These are phyloP conservation scores for Fusarium multiceps DNA, from an alignment of 2,329 filamentous ascomycete genomes.

Conservation along the genomic window DNA sequence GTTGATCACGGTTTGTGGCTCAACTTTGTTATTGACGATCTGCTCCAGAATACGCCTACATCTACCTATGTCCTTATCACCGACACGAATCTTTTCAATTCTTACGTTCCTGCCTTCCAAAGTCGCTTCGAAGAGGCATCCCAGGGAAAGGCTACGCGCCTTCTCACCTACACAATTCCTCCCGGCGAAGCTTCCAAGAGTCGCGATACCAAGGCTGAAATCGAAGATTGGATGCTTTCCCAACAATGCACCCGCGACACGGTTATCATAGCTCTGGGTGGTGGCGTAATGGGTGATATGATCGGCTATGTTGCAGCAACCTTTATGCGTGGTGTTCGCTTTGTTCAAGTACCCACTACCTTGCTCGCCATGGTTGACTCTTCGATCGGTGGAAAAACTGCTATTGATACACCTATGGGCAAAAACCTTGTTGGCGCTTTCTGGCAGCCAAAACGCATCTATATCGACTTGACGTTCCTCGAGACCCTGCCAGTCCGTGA, in stretches of 20 bases:
- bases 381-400: constrained; percentile 97
- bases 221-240: constrained; percentile 96
- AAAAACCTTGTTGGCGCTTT: constrained; percentile 97
- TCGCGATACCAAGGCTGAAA: constrained; percentile 90
- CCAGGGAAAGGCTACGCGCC: constrained; percentile 61
- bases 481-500: constrained; percentile 90
- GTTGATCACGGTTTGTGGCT: constrained; percentile 93
- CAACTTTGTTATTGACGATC: constrained; percentile 81
- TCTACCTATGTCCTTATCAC: constrained; percentile 97
- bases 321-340: constrained; percentile 97
- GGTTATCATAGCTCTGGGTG: constrained; percentile 92
- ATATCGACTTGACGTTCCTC: constrained; percentile 92
- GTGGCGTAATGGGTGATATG: constrained; percentile 97
- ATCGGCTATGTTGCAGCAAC: constrained; percentile 97
- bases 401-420: constrained; percentile 93
- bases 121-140: constrained; percentile 49
- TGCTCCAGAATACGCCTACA: constrained; percentile 79
- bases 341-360: constrained; percentile 96
- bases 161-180: constrained; percentile 87
- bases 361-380: constrained; percentile 98
- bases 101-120: constrained; percentile 84
- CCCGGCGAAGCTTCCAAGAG: constrained; percentile 96
- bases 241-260: constrained; percentile 95
- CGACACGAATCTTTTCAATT: constrained; percentile 87
- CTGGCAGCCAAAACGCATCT: constrained; percentile 94